phyloP scores from a whole-genome alignment of 179 eudicot genomes.

The Gypsophila paniculata region DNA sequence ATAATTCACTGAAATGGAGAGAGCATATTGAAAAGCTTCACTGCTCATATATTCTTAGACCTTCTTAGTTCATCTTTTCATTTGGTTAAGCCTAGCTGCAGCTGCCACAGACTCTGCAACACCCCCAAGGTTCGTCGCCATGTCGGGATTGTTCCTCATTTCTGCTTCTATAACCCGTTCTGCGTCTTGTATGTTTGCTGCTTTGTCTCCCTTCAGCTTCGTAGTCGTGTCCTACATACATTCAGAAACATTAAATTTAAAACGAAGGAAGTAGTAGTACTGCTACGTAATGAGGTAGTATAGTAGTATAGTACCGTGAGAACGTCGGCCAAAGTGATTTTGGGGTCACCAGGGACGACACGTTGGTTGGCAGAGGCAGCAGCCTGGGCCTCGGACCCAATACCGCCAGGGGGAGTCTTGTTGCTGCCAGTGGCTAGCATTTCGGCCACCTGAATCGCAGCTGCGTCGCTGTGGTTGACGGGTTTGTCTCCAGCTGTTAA shows the following conservation, averaged over 20 bases:
- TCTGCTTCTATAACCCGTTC: conserved; percentile 51
- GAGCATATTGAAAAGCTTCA: too few species aligned
- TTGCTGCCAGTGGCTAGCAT: conserved; percentile 35
- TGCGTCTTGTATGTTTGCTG: conserved; percentile 47
- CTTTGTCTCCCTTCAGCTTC: conserved; percentile 40
- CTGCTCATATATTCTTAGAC: not conserved
- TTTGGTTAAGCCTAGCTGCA: conserved; percentile 54
- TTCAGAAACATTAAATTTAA: too few species aligned
- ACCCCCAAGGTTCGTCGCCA: conserved; percentile 41
- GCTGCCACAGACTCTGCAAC: conserved; percentile 51
- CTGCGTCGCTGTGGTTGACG: conserved; percentile 47
- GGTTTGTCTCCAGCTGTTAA: conserved; percentile 49
- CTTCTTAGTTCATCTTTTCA: not conserved
- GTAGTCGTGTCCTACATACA: conserved; percentile 39
- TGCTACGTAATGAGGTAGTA: too few species aligned
- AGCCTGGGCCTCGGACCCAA: conserved; percentile 50
- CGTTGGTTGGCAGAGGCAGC: conserved; percentile 42
- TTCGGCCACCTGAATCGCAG: conserved; percentile 66
- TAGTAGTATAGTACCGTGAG: conserved; percentile 27
- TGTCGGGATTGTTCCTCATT: conserved; percentile 36
- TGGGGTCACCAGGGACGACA: conserved; percentile 19
- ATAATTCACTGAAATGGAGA: too few species aligned
- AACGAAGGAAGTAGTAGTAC: too few species aligned
- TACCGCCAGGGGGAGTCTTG: conserved; percentile 32
- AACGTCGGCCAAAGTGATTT: conserved; percentile 44